Conservation (phyloP, 768 basidiomycete genomes). For the Imleria badia region DNA sequence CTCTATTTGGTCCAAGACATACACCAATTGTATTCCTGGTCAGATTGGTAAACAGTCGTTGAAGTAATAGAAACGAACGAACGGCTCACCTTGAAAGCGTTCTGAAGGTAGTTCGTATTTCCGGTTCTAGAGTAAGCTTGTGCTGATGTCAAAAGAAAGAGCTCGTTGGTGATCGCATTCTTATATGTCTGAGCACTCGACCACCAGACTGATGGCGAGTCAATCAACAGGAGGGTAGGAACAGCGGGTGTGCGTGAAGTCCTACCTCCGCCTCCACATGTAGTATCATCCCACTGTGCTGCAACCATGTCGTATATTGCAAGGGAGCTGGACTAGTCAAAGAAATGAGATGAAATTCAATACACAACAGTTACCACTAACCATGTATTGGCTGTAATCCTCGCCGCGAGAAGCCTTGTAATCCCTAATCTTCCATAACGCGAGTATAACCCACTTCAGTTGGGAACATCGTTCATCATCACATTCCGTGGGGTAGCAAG, state of each 20-base stretch:
- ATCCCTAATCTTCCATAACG: conserved; percentile 58
- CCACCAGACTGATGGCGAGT: conserved; percentile 49
- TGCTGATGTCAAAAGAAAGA: conserved; percentile 53
- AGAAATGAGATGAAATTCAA: conserved; percentile 28
- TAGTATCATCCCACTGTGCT: conserved; percentile 47
- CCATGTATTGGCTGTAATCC: conserved; percentile 19
- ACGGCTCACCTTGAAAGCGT: conserved; percentile 43
- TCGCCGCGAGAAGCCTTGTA: conserved; percentile 45
- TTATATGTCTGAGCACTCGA: conserved; percentile 54
- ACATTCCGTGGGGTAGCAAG: neutral
- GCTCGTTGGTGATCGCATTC: conserved; percentile 60
- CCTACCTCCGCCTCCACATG: conserved; percentile 54
- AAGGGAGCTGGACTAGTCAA: conserved; percentile 43
- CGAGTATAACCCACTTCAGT: conserved; percentile 60
- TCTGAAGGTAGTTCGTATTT: conserved; percentile 43
- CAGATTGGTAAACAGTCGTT: neutral
- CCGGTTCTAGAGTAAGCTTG: conserved; percentile 40
- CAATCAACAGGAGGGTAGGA: neutral
- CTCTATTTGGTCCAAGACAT: conserved; percentile 4
- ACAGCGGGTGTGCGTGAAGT: neutral
- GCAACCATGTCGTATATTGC: conserved; percentile 53
- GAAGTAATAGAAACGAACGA: neutral
- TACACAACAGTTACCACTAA: conserved; percentile 14
- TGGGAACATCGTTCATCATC: neutral
- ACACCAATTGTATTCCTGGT: conserved; percentile 32